Percentiles rank a stretch among this genome's conserved stretches.
phyloP scores from a whole-genome alignment of 768 basidiomycete species.

The Suillus subalutaceus region DNA sequence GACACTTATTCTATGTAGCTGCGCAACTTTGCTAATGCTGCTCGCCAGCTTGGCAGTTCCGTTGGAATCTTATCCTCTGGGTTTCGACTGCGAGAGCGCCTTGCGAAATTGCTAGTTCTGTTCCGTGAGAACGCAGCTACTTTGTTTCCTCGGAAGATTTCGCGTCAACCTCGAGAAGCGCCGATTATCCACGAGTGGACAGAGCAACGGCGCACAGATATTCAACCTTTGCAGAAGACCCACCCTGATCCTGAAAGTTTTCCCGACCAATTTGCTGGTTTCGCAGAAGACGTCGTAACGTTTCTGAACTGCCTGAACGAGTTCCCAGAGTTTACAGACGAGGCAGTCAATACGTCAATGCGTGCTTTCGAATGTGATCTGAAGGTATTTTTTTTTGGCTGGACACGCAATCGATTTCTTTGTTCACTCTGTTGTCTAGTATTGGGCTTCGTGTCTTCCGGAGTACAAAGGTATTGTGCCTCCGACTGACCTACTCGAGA shows the following conservation, averaged over 20 bases:
- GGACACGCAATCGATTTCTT: not conserved
- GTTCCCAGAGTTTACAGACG: slow-evolving; percentile 59
- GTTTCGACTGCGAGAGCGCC: slow-evolving; percentile 51
- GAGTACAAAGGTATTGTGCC: slow-evolving; percentile 45
- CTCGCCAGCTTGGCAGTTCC: slow-evolving; percentile 57
- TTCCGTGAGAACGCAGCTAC: slow-evolving; percentile 60
- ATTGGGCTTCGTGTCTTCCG: slow-evolving; percentile 56
- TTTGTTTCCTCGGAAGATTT: slow-evolving; percentile 52
- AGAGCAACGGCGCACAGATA: slow-evolving; percentile 29
- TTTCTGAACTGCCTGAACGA: slow-evolving; percentile 59
- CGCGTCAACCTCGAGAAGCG: slow-evolving; percentile 39
- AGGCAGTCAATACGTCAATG: slow-evolving; percentile 54
- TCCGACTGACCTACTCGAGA: not conserved
- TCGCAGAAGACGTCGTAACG: slow-evolving; percentile 53
- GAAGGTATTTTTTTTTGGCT: slow-evolving; percentile 38
- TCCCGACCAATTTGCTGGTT: slow-evolving; percentile 46
- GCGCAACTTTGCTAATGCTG: slow-evolving; percentile 57
- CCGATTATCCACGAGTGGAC: slow-evolving; percentile 41
- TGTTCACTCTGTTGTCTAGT: slow-evolving; percentile 33
- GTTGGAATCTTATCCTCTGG: slow-evolving; percentile 59
- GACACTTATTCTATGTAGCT: slow-evolving; percentile 36
- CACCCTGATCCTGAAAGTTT: slow-evolving; percentile 52
- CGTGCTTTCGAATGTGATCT: slow-evolving; percentile 52
- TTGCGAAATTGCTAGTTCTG: slow-evolving; percentile 51
- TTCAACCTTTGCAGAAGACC: slow-evolving; percentile 36